phyloP scores from a whole-genome alignment of 306 rosid genomes.

The Corylus americana region DNA sequence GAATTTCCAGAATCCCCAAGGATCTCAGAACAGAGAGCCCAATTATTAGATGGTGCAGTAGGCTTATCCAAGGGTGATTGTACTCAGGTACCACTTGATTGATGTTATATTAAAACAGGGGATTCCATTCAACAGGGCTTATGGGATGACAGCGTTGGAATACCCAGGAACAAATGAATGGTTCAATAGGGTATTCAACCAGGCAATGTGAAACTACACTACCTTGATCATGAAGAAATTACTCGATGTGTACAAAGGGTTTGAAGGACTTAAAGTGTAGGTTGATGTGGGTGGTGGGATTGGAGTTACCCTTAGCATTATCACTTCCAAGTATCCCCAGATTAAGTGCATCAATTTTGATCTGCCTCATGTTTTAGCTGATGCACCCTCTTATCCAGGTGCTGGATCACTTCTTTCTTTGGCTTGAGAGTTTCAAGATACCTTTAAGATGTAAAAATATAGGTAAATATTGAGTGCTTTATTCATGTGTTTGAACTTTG shows the following conservation, averaged over 20 bases:
- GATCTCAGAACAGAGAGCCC: neutral
- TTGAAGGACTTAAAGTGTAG: conserved; percentile 19
- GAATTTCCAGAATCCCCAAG: no score
- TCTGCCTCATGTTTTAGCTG: conserved; percentile 17
- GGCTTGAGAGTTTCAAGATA: neutral
- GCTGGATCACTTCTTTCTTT: neutral
- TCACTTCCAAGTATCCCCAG: conserved; percentile 16
- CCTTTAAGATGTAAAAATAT: neutral
- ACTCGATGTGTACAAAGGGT: conserved; percentile 22
- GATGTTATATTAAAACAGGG: conserved; percentile 27
- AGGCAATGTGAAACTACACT: conserved; percentile 31
- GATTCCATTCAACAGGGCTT: conserved; percentile 25
- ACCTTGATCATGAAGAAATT: conserved; percentile 26
- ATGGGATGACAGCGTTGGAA: conserved; percentile 26
- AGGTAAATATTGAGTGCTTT: no score
- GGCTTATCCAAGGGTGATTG: neutral
- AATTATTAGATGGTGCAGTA: neutral
- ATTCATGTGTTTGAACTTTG: no score
- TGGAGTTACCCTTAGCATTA: conserved; percentile 24
- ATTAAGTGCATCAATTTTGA: conserved; percentile 24
- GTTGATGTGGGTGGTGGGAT: conserved; percentile 30
- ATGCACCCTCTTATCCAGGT: conserved; percentile 27
- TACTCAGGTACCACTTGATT: conserved; percentile 26
- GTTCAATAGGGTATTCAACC: conserved; percentile 26
- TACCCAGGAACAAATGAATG: conserved; percentile 19